Base-by-base conservation (phyloP, 495 filamentous ascomycete species). In the Echria macrotheca region DNA sequence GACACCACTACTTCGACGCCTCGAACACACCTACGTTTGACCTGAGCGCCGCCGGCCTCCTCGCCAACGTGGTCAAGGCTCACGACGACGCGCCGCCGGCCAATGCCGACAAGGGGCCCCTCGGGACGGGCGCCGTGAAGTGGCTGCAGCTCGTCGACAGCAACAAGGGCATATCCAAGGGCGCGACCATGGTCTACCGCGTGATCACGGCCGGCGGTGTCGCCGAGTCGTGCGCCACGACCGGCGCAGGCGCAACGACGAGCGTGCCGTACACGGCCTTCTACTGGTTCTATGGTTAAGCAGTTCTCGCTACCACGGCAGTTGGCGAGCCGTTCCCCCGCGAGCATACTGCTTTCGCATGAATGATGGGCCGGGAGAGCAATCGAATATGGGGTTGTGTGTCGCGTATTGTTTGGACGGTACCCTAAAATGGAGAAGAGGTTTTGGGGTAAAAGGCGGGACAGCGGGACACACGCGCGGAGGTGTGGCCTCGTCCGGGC, bases 251-350 rank as follows among this genome's bases (percentile, higher is more conserved):
- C 1, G n/a, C n/a, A n/a, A 59, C 74, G 23, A 60, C 72, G 56
- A 74, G 64, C 49, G 73, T 87, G 4, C 72, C 78, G 9, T 90
- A 89, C 64, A 68, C 83, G 0, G 78, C 85, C 0, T 76, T 79
- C 60, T 90, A 90, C 63, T 87, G 80, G 81, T 80, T 88, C 47
- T 87, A 80, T 57, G 69, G 67, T 29, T 61, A 48, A 56, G 47
- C 28, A 22, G 22, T 12, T 11, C 9, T n/a, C 4, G n/a, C 17
- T n/a, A n/a, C 22, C 19, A 17, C 29, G 44, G 19, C 44, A 47
- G 21, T 19, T 32, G 14, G n/a, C n/a, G n/a, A n/a, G n/a, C n/a
- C n/a, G n/a, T n/a, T n/a, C n/a, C 10, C 15, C 28, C 25, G 10
- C 25, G 43, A 33, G n/a, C n/a, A n/a, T n/a, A n/a, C n/a, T n/a